phyloP scores from a whole-genome alignment of 345 rosid species.

The Citrus medica region DNA sequence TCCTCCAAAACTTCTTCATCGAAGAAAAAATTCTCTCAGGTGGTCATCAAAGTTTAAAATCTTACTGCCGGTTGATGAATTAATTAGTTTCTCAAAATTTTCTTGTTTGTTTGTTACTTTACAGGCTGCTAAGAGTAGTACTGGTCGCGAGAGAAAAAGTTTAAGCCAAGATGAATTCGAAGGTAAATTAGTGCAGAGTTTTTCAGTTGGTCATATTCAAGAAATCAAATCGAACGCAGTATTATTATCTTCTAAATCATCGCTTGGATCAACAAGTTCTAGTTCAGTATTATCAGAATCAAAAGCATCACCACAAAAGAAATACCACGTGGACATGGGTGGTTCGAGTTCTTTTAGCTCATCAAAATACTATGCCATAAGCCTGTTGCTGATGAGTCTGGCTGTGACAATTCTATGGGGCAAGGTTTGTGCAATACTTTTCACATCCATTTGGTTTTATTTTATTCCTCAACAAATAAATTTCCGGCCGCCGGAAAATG shows the following conservation, averaged over 20 bases:
- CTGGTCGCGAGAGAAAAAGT: constrained; percentile 16
- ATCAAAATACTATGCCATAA: not conserved
- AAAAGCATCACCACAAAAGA: not conserved
- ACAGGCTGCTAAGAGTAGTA: constrained; percentile 21
- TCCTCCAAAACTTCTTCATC: no score
- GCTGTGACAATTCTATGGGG: constrained; percentile 38
- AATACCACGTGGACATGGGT: not conserved
- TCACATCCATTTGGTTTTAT: constrained; percentile 32
- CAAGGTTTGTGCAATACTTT: constrained; percentile 34
- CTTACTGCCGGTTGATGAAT: no score
- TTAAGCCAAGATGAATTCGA: not conserved
- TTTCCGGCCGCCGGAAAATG: not conserved
- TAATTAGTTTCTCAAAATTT: no score
- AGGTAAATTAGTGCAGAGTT: not conserved
- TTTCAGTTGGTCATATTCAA: not conserved
- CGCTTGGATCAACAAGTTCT: not conserved
- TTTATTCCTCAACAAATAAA: constrained; percentile 13
- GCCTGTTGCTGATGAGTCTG: constrained; percentile 22
- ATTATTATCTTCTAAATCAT: constrained; percentile 3
- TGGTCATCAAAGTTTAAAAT: no score
- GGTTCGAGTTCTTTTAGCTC: not conserved
- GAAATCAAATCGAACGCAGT: not conserved
- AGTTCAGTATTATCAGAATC: not conserved
- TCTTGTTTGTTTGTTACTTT: not conserved
- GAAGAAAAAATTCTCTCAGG: no score